Evolutionary conservation across 371 early-diverging fungal species (phyloP), one percentile per base, ranked within the genome.

Genomic region (Mucor velutinosus): DNA sequence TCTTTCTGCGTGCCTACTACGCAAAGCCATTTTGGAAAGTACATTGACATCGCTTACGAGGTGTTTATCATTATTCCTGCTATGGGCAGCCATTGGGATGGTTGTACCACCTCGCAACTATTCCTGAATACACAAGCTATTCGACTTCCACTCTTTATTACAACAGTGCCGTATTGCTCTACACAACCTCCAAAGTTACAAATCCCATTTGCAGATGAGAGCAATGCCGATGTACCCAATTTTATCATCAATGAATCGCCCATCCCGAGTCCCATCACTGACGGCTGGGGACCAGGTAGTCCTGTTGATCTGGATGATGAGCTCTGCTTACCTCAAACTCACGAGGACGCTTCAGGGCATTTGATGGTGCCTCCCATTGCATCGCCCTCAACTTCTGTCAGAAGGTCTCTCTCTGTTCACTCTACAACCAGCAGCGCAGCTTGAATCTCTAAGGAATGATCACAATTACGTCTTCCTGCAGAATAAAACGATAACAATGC

Each of bases 231-330:
- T 4, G 35, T 73, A 11, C 81, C 81, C 0, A 69, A 53, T 3
- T 81, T 81, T 51, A 73, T 81, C 41, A 65, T 66, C 35, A 59
- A 58, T 19, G 81, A 80, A 43, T 77, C 78, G 0, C 78, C 81
- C 19, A 59, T 69, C 27, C 74, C 75, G 14, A 74, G 74, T 39
- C 80, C 76, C 19, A 45, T 41, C n/a, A 66, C 60, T 19, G 62
- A 60, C 0, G 53, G 64, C 51, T 74, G 71, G 71, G 62, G 51
- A 5, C 72, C 72, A 6, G 76, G 76, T 10, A 73, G 74, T 59
- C 72, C 74, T 21, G 35, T 69, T 15, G 71, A 71, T 58, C 14
- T 64, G 64, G 8, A 65, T 55, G 59, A 66, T 14, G 51, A 43
- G 15, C 17, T 58, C 45, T 25, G 32, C 29, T 30, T 60, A 4